Evolutionary conservation across 1,284 basidiomycete genomes (phyloP), one percentile per base, ranked within the genome.

Genomic region (Cystobasidium slooffiae): DNA sequence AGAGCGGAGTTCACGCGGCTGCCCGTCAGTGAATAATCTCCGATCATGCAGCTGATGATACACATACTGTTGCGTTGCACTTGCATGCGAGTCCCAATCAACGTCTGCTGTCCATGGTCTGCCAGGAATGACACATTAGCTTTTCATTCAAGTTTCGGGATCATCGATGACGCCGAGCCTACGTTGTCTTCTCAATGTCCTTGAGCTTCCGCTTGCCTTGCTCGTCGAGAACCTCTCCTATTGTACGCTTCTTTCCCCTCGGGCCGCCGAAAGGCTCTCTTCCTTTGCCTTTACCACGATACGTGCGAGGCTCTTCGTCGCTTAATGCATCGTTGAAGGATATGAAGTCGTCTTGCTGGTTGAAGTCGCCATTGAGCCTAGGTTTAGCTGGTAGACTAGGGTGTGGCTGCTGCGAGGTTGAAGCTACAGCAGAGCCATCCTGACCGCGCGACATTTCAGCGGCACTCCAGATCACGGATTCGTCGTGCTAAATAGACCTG

Each of bases 41-140:
- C 20, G 44, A 69, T 69, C 20, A 43, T 58, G 37, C 39, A 9
- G 22, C 8, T n/a, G 47, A 22, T n/a, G 22, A 43, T 24, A 12
- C 16, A 85, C 88, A 76, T 79, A 93, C 92, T 93, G 85, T 80
- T 93, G 90, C 16, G 92, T 89, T 39, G 92, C 89, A 80, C 92
- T 92, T 55, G 84, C 84, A 81, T 91, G 91, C 16, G 82, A 81
- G n/a, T 90, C 86, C 90, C 91, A 92, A 77, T 93, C 87, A 4
- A 94, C 87, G n/a, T 87, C 84, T 18, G 84, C 83, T 3, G 89
- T 84, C 94, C 94, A 97, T 3, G 94, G 69, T 44, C 69, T 72
- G 20, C 43, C 20, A 8, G 10, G 9, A 24, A 1, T 2, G 6
- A 44, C 12, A 1, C 10, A 44, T 49, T 20, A 24, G 18, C 55